These are phyloP conservation scores for Huiozyma naganishii DNA, from an alignment of 805 yeast species.

Conservation along the genomic window DNA sequence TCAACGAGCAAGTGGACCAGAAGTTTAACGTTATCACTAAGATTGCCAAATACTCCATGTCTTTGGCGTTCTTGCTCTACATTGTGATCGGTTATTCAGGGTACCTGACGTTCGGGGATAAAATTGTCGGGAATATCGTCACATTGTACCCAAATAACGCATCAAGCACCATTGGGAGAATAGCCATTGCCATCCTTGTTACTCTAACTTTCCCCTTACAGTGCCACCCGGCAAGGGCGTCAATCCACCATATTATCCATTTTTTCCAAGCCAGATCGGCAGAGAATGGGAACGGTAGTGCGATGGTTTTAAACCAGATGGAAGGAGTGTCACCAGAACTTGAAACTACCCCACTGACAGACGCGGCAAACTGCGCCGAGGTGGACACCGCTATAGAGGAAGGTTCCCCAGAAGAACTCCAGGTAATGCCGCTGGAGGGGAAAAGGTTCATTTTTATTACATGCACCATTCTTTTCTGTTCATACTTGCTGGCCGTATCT, in stretches of 20 bases:
- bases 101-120: conserved; percentile 76
- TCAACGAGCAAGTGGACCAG: conserved; percentile 63
- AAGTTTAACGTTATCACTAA: conserved; percentile 36
- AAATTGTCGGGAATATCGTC: conserved; percentile 69
- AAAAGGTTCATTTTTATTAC: conserved; percentile 42
- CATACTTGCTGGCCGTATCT: conserved; percentile 48
- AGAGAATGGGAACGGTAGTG: not conserved
- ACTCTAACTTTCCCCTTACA: conserved; percentile 80
- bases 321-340: conserved; percentile 2
- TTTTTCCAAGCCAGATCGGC: conserved; percentile 27
- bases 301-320: not conserved
- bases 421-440: conserved; percentile 17
- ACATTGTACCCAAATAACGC: conserved; percentile 57
- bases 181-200: conserved; percentile 72
- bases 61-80: conserved; percentile 52
- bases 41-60: conserved; percentile 45
- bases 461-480: conserved; percentile 31
- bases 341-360: too few species aligned
- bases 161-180: conserved; percentile 67
- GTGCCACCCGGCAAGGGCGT: conserved; percentile 82
- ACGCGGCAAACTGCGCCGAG: too few species aligned
- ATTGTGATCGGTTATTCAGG: conserved; percentile 70
- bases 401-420: conserved; percentile 7
- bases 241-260: conserved; percentile 60
- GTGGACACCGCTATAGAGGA: conserved; percentile 11